These are phyloP conservation scores for Cystobasidium pallidum DNA, from an alignment of 1,284 basidiomycete genomes.

Conservation along the genomic window DNA sequence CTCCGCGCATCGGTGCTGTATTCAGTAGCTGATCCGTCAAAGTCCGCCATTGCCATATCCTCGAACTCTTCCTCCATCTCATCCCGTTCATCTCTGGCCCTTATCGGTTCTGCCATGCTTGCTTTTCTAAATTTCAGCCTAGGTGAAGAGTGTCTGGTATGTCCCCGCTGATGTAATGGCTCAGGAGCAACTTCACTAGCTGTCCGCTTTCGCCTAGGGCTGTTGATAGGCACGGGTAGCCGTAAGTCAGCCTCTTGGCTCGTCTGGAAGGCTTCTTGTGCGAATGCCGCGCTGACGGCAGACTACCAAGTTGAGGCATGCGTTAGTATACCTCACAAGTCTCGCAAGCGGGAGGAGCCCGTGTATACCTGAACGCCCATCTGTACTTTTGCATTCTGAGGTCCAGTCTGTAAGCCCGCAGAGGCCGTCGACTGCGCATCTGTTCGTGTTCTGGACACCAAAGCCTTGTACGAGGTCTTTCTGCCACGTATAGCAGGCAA, in stretches of 20 bases:
- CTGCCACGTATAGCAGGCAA: background rate
- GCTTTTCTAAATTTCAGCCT: background rate
- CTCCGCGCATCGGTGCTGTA: conserved; percentile 16
- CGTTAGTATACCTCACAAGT: background rate
- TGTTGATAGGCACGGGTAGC: background rate
- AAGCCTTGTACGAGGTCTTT: conserved; percentile 8
- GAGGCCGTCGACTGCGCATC: background rate
- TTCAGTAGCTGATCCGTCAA: conserved; percentile 22
- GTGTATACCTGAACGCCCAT: background rate
- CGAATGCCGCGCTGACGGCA: background rate
- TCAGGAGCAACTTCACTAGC: background rate
- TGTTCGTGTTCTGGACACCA: background rate
- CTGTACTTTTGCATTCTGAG: background rate
- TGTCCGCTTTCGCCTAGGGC: background rate
- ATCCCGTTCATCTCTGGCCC: conserved; percentile 10
- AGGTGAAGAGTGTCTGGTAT: background rate
- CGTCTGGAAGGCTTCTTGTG: background rate
- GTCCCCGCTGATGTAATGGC: background rate
- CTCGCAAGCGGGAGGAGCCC: background rate
- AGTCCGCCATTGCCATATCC: background rate
- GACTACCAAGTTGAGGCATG: background rate
- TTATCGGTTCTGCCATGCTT: conserved; percentile 8
- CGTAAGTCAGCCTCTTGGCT: background rate
- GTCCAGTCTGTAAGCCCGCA: background rate
- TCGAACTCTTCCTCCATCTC: conserved; percentile 7